phyloP scores from a whole-genome alignment of 1,284 basidiomycete species.

The Moesziomyces globuligerus region DNA sequence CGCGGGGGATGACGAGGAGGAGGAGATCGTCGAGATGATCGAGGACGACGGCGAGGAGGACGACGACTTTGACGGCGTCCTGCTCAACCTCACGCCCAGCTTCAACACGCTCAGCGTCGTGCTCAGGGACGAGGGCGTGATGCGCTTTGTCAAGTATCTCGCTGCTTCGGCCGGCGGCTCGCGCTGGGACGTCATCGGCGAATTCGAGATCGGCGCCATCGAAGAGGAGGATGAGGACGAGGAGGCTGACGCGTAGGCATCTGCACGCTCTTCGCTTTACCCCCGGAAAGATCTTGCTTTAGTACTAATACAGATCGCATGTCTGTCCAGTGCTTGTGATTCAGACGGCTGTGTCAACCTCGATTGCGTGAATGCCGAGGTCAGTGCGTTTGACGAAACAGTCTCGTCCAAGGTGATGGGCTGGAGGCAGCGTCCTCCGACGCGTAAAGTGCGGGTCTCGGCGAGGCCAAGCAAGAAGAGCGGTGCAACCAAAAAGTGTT shows the following conservation, averaged over 20 bases:
- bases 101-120: constrained; percentile 92
- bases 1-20: constrained; percentile 68
- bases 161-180: constrained; percentile 60
- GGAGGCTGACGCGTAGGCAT: constrained; percentile 6
- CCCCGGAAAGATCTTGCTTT: neutral
- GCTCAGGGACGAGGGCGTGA: constrained; percentile 88
- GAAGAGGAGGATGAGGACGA: constrained; percentile 59
- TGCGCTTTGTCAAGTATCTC: constrained; percentile 71
- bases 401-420: neutral
- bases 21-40: constrained; percentile 62
- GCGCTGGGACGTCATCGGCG: constrained; percentile 65
- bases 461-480: neutral
- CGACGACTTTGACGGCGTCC: constrained; percentile 79
- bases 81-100: constrained; percentile 86
- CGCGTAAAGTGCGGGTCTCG: neutral
- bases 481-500: neutral
- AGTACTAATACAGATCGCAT: neutral
- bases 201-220: constrained; percentile 60
- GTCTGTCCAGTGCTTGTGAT: too few species aligned
- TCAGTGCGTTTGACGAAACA: too few species aligned
- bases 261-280: too few species aligned
- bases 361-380: neutral
- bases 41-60: constrained; percentile 70
- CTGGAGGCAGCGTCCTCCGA: neutral
- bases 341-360: neutral